Conservation (phyloP, 2,329 filamentous ascomycete species). For the Sclerotinia minor region DNA sequence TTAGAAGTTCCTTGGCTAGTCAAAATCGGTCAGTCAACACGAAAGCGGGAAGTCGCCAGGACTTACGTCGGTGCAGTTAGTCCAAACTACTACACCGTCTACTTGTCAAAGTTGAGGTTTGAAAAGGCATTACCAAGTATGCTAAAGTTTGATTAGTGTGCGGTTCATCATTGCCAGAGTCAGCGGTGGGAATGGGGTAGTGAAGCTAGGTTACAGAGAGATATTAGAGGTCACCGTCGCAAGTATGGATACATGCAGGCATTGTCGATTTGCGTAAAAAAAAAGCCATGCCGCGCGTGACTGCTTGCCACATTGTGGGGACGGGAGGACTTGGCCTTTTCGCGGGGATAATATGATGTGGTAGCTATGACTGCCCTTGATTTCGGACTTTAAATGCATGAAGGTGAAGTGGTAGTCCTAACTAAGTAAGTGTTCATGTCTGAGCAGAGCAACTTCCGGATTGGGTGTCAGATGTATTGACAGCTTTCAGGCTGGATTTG, state of each 20-base stretch:
- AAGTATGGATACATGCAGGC: slow-evolving; percentile 1
- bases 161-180: background rate
- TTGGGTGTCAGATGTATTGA: too few species aligned
- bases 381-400: background rate
- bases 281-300: background rate
- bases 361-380: background rate
- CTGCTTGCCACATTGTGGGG: background rate
- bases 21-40: background rate
- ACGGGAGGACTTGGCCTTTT: background rate
- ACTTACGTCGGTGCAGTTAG: background rate
- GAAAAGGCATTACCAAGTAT: background rate
- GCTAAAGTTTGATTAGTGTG: background rate
- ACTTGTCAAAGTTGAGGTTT: background rate
- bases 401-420: too few species aligned
- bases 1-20: background rate
- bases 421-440: background rate
- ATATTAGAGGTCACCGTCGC: background rate
- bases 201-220: background rate
- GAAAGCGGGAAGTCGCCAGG: background rate
- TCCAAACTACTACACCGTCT: too few species aligned
- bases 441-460: too few species aligned
- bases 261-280: background rate
- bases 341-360: background rate
- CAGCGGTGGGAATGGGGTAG: background rate
- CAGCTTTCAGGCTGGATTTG: background rate